Evolutionary conservation across 2,329 filamentous ascomycete genomes (phyloP), one percentile per base, ranked within the genome.

Genomic region (Rhinocladiella similis): DNA sequence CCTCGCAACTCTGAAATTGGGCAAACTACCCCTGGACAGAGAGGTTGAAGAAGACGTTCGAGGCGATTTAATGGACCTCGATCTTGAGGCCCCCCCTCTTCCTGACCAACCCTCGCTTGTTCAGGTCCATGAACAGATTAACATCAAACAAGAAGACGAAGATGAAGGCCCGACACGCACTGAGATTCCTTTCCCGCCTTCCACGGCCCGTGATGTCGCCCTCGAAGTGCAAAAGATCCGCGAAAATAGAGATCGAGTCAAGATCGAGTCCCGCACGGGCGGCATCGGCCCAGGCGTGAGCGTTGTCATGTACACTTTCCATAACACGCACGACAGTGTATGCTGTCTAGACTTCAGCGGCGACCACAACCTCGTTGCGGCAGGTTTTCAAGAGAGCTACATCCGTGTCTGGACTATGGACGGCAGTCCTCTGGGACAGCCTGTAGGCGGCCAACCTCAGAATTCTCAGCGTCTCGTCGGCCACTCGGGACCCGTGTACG

Each of bases 271-370:
- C 18, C 84, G 89, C 33, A 93, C 89, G 12, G 90, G 91, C 14
- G 93, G 92, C 7, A 83, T 92, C 49, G 91, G 92, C 13, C 85
- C 91, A 53, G 86, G 87, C 22, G 81, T 97, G 57, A 96, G 91
- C 67, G 87, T 95, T 20, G 94, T 90, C 78, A 97, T 97, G 89
- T 97, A 95, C 71, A 99, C 94, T 0, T 96, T 97, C 69, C 94
- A 99, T 77, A 99, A 99, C 72, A 96, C 90, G 0, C 87, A 91
- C 61, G 91, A 96, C 72, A 93, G 90, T 54, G 83, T 96, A 57
- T 91, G 90, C n/a, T 96, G 90, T 69, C 85, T 97, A 70, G 93
- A 97, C 67, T 97, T 99, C 69, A 97, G 93, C 0, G 89, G 93
- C 52, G 94, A 99, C 69, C 88, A 90, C 61, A 83, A 87, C 63